A percentile compares a stretch with the other conserved stretches of the same genome.
phyloP scores from a whole-genome alignment of 2,329 filamentous ascomycete genomes.

The Westerdykella sp. region DNA sequence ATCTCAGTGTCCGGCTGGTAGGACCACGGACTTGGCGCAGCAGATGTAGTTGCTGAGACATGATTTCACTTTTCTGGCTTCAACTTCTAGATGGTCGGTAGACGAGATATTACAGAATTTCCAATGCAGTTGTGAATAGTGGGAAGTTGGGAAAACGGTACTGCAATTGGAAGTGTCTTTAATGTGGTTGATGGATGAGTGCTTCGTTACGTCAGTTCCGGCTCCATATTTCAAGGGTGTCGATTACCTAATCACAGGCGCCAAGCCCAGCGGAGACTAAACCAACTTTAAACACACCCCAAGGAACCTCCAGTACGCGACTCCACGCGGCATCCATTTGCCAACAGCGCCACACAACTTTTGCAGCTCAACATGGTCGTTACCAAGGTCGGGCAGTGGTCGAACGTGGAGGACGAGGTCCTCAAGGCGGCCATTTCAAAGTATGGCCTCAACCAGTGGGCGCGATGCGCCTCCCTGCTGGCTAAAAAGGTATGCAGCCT shows the following conservation, averaged over 20 bases:
- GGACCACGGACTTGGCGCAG: too few relatives aligned
- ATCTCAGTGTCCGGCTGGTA: too few relatives aligned
- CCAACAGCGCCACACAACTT: constrained; percentile 9
- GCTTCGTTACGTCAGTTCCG: neutral
- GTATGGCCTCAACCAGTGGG: constrained; percentile 66
- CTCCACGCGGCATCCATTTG: constrained; percentile 5
- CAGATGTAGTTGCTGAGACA: too few relatives aligned
- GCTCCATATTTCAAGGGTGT: neutral
- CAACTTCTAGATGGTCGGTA: neutral
- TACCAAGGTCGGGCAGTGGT: constrained; percentile 63
- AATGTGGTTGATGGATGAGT: neutral
- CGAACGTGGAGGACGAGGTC: constrained; percentile 82
- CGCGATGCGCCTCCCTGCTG: constrained; percentile 91
- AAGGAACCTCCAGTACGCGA: constrained; percentile 7
- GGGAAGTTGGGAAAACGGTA: neutral
- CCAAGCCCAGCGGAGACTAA: neutral
- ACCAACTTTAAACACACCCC: neutral
- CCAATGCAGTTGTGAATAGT: too few relatives aligned
- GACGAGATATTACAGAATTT: neutral
- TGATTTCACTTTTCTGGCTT: too few relatives aligned
- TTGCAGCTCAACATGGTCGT: constrained; percentile 48
- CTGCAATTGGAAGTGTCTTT: neutral
- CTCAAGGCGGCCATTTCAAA: constrained; percentile 64
- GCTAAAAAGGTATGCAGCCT: constrained; percentile 61
- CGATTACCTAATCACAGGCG: neutral